phyloP scores from a whole-genome alignment of 2,329 filamentous ascomycete species.

The Drechslera avenae region DNA sequence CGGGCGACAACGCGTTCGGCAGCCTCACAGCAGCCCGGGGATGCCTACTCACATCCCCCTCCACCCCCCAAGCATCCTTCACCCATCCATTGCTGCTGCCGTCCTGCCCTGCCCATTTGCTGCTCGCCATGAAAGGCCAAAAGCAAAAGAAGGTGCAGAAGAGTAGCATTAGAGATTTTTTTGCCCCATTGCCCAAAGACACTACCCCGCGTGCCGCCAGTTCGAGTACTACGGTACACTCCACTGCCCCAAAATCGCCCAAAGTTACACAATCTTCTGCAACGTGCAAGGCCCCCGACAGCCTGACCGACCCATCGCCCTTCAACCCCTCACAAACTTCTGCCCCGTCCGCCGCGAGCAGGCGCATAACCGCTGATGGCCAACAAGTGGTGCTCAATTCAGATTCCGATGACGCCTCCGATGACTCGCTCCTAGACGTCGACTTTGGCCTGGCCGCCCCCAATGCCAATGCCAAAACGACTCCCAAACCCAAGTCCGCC shows the following conservation, averaged over 20 bases:
- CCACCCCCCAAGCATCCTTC: conserved; percentile 5
- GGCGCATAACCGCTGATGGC: conserved; percentile 60
- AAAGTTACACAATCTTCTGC: neutral
- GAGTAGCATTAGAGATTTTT: conserved; percentile 54
- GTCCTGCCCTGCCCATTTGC: too few species aligned
- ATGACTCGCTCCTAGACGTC: conserved; percentile 57
- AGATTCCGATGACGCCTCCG: conserved; percentile 69
- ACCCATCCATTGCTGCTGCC: neutral
- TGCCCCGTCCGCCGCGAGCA: conserved; percentile 49
- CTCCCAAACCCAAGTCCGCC: conserved; percentile 7
- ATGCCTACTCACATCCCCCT: too few species aligned
- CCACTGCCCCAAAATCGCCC: neutral
- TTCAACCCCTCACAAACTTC: conserved; percentile 35
- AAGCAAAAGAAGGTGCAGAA: conserved; percentile 22
- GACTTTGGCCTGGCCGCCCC: conserved; percentile 43
- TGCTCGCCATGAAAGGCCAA: neutral
- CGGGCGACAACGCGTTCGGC: conserved; percentile 12
- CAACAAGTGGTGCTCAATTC: conserved; percentile 63
- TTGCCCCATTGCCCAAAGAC: conserved; percentile 48
- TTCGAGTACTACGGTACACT: conserved; percentile 19
- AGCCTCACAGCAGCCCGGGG: neutral
- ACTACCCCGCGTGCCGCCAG: conserved; percentile 15
- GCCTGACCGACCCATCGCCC: conserved; percentile 13
- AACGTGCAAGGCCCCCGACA: neutral
- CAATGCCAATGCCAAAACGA: conserved; percentile 16